Base-by-base conservation (phyloP, 2,329 filamentous ascomycete genomes). In the Xylariaceae sp. region DNA sequence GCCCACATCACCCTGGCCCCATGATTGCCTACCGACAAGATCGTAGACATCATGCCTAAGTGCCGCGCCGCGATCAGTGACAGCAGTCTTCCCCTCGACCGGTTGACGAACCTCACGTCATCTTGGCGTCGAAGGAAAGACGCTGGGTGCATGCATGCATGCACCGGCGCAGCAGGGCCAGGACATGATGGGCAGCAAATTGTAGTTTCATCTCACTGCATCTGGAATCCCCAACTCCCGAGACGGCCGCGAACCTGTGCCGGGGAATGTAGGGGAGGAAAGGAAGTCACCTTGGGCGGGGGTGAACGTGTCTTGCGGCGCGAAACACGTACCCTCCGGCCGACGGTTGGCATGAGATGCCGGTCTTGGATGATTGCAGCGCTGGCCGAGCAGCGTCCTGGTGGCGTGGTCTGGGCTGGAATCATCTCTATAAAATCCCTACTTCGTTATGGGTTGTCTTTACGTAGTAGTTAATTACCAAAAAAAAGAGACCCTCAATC, bases 181-280 rank as follows among this genome's bases (percentile, higher is more conserved):
- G 57, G 51, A 56, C 56, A 46, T 30, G 51, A 55, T 52, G 52
- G 52, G 56, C 44, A 55, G 51, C 50, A 53, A 54, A 48, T 42
- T 19, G 61, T 57, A 62, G 61, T 55, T 59, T 55, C 59, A 56
- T 63, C 61, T 63, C 62, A 62, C 60, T 64, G 58, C 62, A 56
- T 51, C 58, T 54, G 51, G 54, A 61, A 51, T 54, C 49, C 45
- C 44, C 45, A 51, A 31, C 38, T 50, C 42, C 40, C 39, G 18
- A 40, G 17, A 40, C 27, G 6, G 44, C 48, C 39, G 50, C 48
- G 47, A 53, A 56, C 33, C 22, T 7, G 22, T 27, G 22, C 22
- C 22, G 22, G 22, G 22, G 22, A 27, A 27, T 42, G 22, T 27
- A 35, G 17, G 22, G 47, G 14, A 35, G 36, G 33, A 31, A 32